Conservation (phyloP, 2,329 filamentous ascomycete species). For the Fulvia fulva region DNA sequence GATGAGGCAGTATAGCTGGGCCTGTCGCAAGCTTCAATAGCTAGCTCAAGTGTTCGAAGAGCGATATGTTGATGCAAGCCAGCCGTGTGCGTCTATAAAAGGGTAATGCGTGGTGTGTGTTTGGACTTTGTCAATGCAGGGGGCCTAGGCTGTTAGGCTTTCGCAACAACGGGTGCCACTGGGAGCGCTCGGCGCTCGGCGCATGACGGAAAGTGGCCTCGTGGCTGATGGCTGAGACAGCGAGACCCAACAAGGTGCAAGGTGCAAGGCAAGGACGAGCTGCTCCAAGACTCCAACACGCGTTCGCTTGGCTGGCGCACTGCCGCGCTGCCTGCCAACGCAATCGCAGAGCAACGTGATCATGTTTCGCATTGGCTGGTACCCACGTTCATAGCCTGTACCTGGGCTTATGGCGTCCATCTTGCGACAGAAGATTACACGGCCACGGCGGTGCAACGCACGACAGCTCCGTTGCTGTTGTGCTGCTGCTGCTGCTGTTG, state of each 20-base stretch:
- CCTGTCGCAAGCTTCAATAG: neutral
- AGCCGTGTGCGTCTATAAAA: neutral
- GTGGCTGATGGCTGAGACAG: neutral
- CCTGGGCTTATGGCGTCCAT: neutral
- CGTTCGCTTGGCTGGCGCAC: neutral
- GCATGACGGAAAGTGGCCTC: neutral
- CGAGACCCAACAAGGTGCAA: too few relatives aligned
- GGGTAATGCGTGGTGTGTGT: neutral
- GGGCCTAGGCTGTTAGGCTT: neutral
- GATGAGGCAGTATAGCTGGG: neutral
- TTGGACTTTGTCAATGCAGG: neutral
- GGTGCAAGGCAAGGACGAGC: neutral
- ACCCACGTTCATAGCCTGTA: neutral
- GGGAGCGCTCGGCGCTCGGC: neutral
- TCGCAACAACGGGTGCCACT: neutral
- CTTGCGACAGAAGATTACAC: neutral
- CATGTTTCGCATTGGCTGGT: neutral
- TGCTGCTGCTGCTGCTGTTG: too few relatives aligned
- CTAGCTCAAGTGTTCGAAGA: neutral
- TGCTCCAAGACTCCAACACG: neutral
- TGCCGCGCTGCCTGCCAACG: neutral
- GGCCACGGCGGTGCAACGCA: neutral
- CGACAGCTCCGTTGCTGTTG: neutral
- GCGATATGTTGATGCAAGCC: neutral
- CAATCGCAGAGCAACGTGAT: neutral